Evolutionary conservation across 1,284 basidiomycete species (phyloP).

Genomic region (Anthracocystis setariae): DNA sequence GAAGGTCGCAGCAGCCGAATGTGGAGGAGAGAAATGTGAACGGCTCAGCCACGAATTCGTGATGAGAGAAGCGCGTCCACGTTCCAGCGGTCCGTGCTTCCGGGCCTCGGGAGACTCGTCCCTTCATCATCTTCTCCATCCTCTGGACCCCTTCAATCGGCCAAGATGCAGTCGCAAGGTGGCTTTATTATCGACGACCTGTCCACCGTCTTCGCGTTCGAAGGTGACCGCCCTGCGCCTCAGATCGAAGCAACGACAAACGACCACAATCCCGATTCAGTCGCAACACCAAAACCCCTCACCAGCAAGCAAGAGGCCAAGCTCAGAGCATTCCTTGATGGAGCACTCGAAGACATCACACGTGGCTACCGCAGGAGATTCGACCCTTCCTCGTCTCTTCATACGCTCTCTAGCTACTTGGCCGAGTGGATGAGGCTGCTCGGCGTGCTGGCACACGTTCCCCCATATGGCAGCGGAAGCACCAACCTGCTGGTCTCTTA

Average conservation of each 20-base stretch:
- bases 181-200: constrained; percentile 48
- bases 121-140: neutral
- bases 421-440: constrained; percentile 41
- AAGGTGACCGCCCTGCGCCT: constrained; percentile 4
- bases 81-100: constrained; percentile 7
- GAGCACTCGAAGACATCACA: constrained; percentile 44
- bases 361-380: constrained; percentile 54
- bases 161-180: constrained; percentile 30
- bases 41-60: neutral
- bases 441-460: constrained; percentile 48
- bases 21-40: constrained; percentile 5
- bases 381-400: constrained; percentile 41
- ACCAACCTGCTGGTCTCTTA: constrained; percentile 57
- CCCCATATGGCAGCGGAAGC: constrained; percentile 46
- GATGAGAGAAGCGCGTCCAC: neutral
- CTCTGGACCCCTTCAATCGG: too few species aligned
- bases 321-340: constrained; percentile 53
- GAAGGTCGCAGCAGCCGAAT: neutral
- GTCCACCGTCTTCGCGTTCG: constrained; percentile 27
- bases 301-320: constrained; percentile 51
- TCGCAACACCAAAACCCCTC: constrained; percentile 38
- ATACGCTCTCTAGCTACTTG: constrained; percentile 45
- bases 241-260: neutral
- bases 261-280: constrained; percentile 5
- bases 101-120: neutral